Conservation (phyloP, 2,329 filamentous ascomycete genomes). For the Phialophora expanda region DNA sequence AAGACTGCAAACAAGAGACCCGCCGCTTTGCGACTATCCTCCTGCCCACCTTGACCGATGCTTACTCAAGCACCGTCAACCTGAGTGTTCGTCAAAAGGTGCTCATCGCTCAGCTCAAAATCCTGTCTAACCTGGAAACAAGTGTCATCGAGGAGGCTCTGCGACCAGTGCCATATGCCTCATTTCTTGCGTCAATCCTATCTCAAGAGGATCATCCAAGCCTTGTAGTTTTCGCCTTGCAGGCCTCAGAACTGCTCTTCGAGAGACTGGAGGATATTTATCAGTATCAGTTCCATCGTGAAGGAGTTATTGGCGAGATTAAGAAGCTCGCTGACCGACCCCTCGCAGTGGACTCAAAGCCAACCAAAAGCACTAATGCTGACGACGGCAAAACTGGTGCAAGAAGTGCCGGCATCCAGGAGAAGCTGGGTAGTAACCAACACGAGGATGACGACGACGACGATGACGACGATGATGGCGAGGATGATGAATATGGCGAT, state of each 20-base stretch:
- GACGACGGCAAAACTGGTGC: slow-evolving; percentile 41
- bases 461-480: slow-evolving; percentile 49
- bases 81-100: slow-evolving; percentile 93
- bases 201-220: slow-evolving; percentile 92
- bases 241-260: slow-evolving; percentile 86
- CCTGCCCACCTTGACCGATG: slow-evolving; percentile 92
- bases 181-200: slow-evolving; percentile 90
- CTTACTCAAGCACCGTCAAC: slow-evolving; percentile 97
- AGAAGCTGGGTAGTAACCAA: background rate
- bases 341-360: slow-evolving; percentile 20
- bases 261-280: slow-evolving; percentile 86
- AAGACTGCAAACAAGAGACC: slow-evolving; percentile 83
- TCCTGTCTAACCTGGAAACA: slow-evolving; percentile 92
- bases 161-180: slow-evolving; percentile 88
- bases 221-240: slow-evolving; percentile 82
- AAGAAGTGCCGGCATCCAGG: background rate
- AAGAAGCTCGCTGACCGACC: slow-evolving; percentile 69
- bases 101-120: slow-evolving; percentile 92
- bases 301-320: slow-evolving; percentile 93
- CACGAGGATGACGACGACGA: slow-evolving; percentile 37
- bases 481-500: slow-evolving; percentile 59
- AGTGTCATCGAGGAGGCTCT: slow-evolving; percentile 83
- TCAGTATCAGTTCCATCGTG: slow-evolving; percentile 93
- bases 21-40: slow-evolving; percentile 91
- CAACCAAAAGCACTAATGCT: slow-evolving; percentile 39